Percentiles rank a stretch among this genome's conserved stretches.
Conservation (phyloP, 2,329 filamentous ascomycete species). For the Botrytis fabae region DNA sequence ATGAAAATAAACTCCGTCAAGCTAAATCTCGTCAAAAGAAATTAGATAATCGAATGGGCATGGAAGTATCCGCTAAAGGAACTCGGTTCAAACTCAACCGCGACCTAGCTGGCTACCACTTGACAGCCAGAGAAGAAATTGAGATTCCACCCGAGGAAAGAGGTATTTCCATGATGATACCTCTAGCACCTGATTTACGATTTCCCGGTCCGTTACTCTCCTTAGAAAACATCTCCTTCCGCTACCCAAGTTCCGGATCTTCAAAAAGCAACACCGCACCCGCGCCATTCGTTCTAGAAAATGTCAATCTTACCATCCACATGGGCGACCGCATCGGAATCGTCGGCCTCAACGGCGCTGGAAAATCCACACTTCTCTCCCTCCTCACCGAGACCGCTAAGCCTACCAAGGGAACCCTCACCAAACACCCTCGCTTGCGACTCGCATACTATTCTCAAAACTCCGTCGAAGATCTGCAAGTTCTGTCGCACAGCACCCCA, state of each 20-base stretch:
- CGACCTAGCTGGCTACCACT: conserved; percentile 65
- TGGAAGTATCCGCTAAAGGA: conserved; percentile 71
- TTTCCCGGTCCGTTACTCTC: conserved; percentile 75
- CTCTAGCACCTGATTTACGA: conserved; percentile 66
- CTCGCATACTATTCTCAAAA: conserved; percentile 81
- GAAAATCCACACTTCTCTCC: conserved; percentile 77
- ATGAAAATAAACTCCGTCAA: conserved; percentile 83
- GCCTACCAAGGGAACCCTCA: conserved; percentile 62
- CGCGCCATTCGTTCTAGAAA: conserved; percentile 54
- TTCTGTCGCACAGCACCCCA: conserved; percentile 49
- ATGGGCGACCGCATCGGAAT: conserved; percentile 74
- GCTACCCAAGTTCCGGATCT: conserved; percentile 50
- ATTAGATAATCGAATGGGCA: conserved; percentile 75
- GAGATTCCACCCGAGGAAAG: conserved; percentile 67
- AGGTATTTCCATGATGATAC: conserved; percentile 57
- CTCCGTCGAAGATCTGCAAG: conserved; percentile 68
- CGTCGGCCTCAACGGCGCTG: conserved; percentile 76
- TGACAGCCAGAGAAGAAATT: conserved; percentile 63
- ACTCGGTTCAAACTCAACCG: conserved; percentile 79
- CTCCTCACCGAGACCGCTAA: conserved; percentile 62
- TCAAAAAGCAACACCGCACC: conserved; percentile 26
- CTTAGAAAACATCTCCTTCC: conserved; percentile 67
- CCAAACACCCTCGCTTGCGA: conserved; percentile 66
- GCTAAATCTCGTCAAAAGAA: conserved; percentile 84
- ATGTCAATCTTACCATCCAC: conserved; percentile 67